These are phyloP conservation scores for Syzygium oleosum DNA, from an alignment of 345 rosid species.

Conservation along the genomic window DNA sequence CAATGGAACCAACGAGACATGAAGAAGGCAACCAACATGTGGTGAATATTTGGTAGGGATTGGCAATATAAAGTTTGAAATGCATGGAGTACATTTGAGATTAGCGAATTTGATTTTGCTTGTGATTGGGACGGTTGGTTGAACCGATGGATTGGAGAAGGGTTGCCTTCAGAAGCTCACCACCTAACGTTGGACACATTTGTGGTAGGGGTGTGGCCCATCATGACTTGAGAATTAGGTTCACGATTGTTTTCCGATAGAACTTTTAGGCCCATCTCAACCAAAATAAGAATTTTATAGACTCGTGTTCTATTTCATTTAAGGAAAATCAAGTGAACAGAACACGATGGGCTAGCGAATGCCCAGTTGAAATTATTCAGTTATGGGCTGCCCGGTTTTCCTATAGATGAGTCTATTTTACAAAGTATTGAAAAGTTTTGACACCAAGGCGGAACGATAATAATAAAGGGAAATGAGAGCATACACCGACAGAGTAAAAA, in stretches of 20 bases:
- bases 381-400: not conserved
- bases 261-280: not conserved
- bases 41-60: not conserved
- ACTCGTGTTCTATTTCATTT: not conserved
- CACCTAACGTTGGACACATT: not conserved
- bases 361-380: not conserved
- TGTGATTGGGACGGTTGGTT: not conserved
- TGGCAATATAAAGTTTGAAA: not conserved
- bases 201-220: not conserved
- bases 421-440: not conserved
- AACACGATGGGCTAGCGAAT: not conserved
- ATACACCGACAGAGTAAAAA: not conserved
- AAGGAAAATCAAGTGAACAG: not conserved
- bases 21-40: not conserved
- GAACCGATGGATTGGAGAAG: not conserved
- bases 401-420: not conserved
- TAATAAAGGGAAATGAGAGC: not conserved
- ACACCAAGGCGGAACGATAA: no score
- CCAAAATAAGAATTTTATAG: not conserved
- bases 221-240: not conserved
- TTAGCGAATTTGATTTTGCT: not conserved
- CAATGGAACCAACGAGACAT: no score
- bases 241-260: not conserved
- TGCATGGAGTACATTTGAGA: not conserved
- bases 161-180: slow-evolving; percentile 2